Evolutionary conservation across 2,329 filamentous ascomycete species (phyloP), one percentile per base, ranked within the genome.

Genomic region (Ceratocystis lukuohia): DNA sequence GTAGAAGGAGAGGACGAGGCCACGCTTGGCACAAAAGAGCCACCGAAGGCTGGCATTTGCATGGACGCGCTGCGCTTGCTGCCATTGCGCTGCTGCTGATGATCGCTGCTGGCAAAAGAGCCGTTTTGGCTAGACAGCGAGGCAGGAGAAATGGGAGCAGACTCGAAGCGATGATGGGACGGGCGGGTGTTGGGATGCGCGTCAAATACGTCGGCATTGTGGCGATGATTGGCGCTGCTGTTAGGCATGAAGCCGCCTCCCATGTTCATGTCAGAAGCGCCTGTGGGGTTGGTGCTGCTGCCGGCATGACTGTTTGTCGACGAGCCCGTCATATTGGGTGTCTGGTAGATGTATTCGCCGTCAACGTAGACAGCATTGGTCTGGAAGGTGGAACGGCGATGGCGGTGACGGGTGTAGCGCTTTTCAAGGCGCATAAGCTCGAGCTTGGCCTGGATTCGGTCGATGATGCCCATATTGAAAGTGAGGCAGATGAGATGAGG

Each of bases 381-480:
- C 73, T 88, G 86, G 76, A 96, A 96, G 68, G 89, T 94, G 65
- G 87, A 92, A 75, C 93, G 90, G 71, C 93, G 89, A 72, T 85
- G 78, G 72, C 93, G 91, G 74, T 91, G 88, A 73, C 88, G 88
- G 64, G 92, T 95, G 80, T 97, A 97, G 72, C 91, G 88, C 79
- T 96, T 88, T 79, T 97, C 93, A 71, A 97, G 87, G 62, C 91
- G 89, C 81, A 96, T 94, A 73, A 97, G 85, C 80, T 97, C 91
- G 72, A 95, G 80, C 80, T 88, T 84, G 68, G 83, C 81, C 71
- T 86, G 81, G 74, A 86, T 81, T 74, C 82, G 80, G 68, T 84
- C 80, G 71, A 87, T 73, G 72, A 86, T 73, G 71, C 78, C 79
- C 79, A 81, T 81, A 70, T 62, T 73, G 70, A 71, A 70, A 71